A percentile compares a stretch with the other conserved stretches of the same genome.
Conservation (phyloP, 306 rosid species). For the Pueraria montana region DNA sequence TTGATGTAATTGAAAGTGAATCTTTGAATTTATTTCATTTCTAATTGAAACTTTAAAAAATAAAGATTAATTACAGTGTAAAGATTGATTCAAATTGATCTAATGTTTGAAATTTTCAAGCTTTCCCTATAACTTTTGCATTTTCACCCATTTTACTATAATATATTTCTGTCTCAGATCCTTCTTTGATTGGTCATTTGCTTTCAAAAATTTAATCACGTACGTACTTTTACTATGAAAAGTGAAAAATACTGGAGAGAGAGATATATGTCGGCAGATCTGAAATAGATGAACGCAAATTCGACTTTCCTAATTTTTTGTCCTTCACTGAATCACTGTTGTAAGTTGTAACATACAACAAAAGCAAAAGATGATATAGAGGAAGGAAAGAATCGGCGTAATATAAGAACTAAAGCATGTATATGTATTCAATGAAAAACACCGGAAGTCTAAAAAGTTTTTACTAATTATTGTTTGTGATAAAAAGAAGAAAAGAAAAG, state of each 20-base stretch:
- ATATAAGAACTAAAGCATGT: background rate
- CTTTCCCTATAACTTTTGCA: background rate
- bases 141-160: background rate
- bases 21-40: background rate
- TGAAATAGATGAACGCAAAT: background rate
- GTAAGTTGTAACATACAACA: background rate
- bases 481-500: background rate
- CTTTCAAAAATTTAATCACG: conserved; percentile 1
- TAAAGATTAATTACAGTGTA: too few species aligned
- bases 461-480: background rate
- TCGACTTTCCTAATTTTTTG: background rate
- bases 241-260: background rate
- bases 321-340: conserved; percentile 1
- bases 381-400: background rate
- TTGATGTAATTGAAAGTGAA: background rate
- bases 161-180: background rate
- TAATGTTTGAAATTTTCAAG: conserved; percentile 13
- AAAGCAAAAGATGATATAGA: conserved; percentile 7
- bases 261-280: conserved; percentile 26
- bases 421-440: background rate
- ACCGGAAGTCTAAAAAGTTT: background rate
- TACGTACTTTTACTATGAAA: conserved; percentile 3
- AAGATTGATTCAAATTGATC: conserved; percentile 1
- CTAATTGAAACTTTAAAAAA: too few species aligned
- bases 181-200: background rate